These are phyloP conservation scores for Corinectria fuckeliana DNA, from an alignment of 2,329 filamentous ascomycete genomes.

Conservation along the genomic window DNA sequence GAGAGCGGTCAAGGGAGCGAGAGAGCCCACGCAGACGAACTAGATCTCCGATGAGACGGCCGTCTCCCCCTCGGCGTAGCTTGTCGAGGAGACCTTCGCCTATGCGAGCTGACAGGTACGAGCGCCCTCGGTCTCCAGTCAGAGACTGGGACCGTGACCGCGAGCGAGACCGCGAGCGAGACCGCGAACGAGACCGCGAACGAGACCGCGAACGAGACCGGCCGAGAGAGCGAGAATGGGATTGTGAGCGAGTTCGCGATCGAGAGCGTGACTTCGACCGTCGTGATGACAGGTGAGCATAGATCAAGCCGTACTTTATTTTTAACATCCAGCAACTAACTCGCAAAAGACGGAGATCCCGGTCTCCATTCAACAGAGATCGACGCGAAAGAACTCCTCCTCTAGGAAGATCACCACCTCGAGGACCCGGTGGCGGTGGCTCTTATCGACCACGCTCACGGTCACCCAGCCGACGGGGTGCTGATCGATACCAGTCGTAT, in stretches of 20 bases:
- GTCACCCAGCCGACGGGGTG: slow-evolving; percentile 56
- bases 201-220: slow-evolving; percentile 39
- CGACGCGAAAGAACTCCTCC: slow-evolving; percentile 46
- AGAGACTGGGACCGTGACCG: slow-evolving; percentile 46
- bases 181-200: too few species aligned
- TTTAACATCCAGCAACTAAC: slow-evolving; percentile 23
- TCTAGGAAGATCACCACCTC: slow-evolving; percentile 36
- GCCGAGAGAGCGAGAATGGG: slow-evolving; percentile 40
- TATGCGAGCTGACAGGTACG: slow-evolving; percentile 45
- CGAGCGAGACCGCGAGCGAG: too few species aligned
- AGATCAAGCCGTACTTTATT: background rate
- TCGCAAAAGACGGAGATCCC: slow-evolving; percentile 57
- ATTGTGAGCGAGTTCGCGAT: slow-evolving; percentile 41
- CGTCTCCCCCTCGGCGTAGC: slow-evolving; percentile 48
- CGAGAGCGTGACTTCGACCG: slow-evolving; percentile 47
- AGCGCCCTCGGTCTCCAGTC: slow-evolving; percentile 47
- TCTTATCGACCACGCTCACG: slow-evolving; percentile 62
- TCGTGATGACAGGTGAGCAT: slow-evolving; percentile 50
- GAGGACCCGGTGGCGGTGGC: slow-evolving; percentile 43
- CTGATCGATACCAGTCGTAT: slow-evolving; percentile 50
- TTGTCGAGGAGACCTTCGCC: slow-evolving; percentile 46
- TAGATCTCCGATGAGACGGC: slow-evolving; percentile 46
- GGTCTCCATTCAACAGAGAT: slow-evolving; percentile 60
- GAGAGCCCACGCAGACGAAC: slow-evolving; percentile 47
- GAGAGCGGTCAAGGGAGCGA: slow-evolving; percentile 50